Base-by-base conservation (phyloP, 2,329 filamentous ascomycete genomes). In the Scytalidium lignicola region DNA sequence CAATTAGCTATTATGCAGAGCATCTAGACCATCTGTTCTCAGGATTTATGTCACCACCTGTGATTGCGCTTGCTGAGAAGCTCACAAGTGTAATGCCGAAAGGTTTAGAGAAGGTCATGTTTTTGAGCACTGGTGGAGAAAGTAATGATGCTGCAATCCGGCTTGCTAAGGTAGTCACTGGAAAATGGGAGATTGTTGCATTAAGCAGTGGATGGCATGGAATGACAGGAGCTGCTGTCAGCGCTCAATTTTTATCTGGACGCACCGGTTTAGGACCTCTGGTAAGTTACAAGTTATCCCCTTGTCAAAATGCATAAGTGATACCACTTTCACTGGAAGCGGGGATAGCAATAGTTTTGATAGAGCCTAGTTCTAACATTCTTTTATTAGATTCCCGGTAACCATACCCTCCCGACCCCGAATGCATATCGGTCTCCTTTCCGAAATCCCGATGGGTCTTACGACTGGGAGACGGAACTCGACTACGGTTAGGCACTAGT, bases 61-160 rank as follows among this genome's bases (percentile, higher is more conserved):
- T 50, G 22, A 46, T 55, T 8, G 90, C 95, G 73, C 83, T 96
- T 51, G 83, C 96, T 67, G 90, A 90, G 68, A 86, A 90, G 13
- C 75, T 97, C 73, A 90, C 92, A 43, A 82, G 86, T 54, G 84
- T 89, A 23, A 74, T 96, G 67, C 95, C 90, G 0, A 79, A 96
- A 59, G 95, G 88, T 71, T 83, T 91, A 53, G 91, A 91, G 47
- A 96, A 96, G 73, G 85, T 95, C 37, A 73, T 96, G 68, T 91
- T 91, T 59, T 96, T 96, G 90, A 96, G 96, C 75, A 96, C 91
- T 1, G 91, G 91, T 47, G 90, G 90, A 22, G 91, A 96, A 72
- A 91, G 90, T 12, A 90, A 95, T 37, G 91, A 96, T 76, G 95
- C 90, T 1, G 90, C 86, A 13, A 82, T 96, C 72, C 96, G 96